Percentiles rank a stretch among this genome's conserved stretches.
Evolutionary conservation across 495 filamentous ascomycete genomes (phyloP).

Genomic region (Hyaloscypha hepaticicola): DNA sequence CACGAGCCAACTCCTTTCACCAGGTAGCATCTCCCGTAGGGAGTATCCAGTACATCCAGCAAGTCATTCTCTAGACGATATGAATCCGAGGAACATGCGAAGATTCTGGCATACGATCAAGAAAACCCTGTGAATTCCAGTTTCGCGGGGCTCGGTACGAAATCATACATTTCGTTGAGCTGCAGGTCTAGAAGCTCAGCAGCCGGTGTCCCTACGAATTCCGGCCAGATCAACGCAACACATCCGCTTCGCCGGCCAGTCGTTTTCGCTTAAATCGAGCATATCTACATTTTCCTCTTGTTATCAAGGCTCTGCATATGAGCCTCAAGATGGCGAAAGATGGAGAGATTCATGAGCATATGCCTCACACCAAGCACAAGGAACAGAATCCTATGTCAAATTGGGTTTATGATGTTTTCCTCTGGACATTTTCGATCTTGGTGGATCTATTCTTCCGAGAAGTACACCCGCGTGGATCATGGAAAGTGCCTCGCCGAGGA

Average conservation of each 20-base stretch:
- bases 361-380: conserved; percentile 39
- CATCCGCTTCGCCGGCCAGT: conserved; percentile 9
- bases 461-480: conserved; percentile 89
- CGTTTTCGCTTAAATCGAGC: background rate
- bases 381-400: conserved; percentile 66
- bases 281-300: background rate
- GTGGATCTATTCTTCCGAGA: conserved; percentile 97
- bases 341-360: conserved; percentile 29
- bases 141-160: background rate
- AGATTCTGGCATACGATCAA: background rate
- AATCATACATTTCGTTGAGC: conserved; percentile 19
- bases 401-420: conserved; percentile 77
- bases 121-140: background rate
- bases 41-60: background rate
- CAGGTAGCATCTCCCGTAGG: background rate
- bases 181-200: conserved; percentile 18
- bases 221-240: conserved; percentile 1
- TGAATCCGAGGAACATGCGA: background rate
- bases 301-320: background rate
- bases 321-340: conserved; percentile 29
- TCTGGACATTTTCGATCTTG: conserved; percentile 81
- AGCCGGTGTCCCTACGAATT: background rate
- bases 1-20: background rate
- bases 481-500: conserved; percentile 84
- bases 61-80: background rate